Evolutionary conservation across 768 basidiomycete genomes (phyloP), one percentile per base, ranked within the genome.

Genomic region (Lactifluus hygrophoroides): DNA sequence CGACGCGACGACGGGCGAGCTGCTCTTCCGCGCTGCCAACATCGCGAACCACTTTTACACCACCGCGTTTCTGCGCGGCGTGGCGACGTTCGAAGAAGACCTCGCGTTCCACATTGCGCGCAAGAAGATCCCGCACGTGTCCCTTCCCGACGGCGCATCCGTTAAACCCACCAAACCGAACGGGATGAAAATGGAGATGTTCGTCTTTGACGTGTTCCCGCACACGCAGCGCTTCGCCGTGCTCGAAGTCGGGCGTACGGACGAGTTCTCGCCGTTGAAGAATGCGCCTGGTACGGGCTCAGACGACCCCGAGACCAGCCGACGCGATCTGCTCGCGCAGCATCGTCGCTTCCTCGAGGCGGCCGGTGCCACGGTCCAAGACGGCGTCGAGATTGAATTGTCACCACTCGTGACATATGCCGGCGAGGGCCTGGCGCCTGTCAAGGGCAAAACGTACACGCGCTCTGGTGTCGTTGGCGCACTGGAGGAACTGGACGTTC

Each of bases 11-110:
- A 80, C 82, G 2, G 89, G 85, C 54, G 86, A 93, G 56, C 81
- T 99, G 53, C 74, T 82, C 23, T 98, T 94, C 84, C 82, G 94
- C 58, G 95, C 95, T 6, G 96, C 82, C 35, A 99, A 99, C 74
- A 98, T 99, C 69, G 96, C 81, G 67, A 98, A 98, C 73, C 96
- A 99, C 72, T 96, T 97, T 74, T 99, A 96, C 75, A 94, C 94
- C 40, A 87, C 88, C 32, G 71, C 77, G 25, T 98, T 89, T 76
- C 80, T 99, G 56, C 81, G 85, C 60, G 70, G 75, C 42, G 86
- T 94, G 51, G 84, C 88, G 65, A 72, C 78, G 3, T 93, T 95
- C 70, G 95, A 97, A 71, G 77, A 83, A 45, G 76, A 90, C 57
- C 89, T 99, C 73, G 86, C 94, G 14, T 97, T 90, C 83, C 96